phyloP scores from a whole-genome alignment of 2,329 filamentous ascomycete genomes.

The Triangularia setosa region DNA sequence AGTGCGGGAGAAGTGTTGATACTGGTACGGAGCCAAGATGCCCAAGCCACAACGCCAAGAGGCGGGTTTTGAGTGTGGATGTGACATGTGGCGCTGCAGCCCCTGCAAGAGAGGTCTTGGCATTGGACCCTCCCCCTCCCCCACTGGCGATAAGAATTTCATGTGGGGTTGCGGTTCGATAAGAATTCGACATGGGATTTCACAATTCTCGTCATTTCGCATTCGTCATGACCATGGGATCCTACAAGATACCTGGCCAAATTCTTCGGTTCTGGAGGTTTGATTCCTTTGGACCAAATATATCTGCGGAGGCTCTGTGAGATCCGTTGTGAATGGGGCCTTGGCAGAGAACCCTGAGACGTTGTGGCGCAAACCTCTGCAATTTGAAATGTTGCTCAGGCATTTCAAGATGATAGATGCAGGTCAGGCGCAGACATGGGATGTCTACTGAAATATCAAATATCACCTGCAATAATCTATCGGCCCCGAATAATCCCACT shows the following conservation, averaged over 20 bases:
- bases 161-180: not conserved
- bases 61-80: not conserved
- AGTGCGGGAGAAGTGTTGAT: slow-evolving; percentile 3
- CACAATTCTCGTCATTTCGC: not conserved
- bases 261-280: not conserved
- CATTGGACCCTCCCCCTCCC: not conserved
- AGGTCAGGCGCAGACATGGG: not conserved
- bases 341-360: not conserved
- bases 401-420: not conserved
- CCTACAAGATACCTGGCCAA: not conserved
- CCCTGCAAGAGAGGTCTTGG: not conserved
- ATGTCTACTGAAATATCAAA: not conserved
- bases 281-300: not conserved
- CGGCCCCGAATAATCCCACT: not conserved
- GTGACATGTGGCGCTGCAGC: not conserved
- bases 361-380: not conserved
- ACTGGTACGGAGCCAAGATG: not conserved
- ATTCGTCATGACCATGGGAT: not conserved
- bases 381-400: not conserved
- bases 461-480: not conserved
- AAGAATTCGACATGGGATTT: not conserved
- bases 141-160: not conserved
- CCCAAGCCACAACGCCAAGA: not conserved
- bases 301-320: not conserved
- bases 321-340: not conserved